phyloP scores from a whole-genome alignment of 139 green algal genomes.

The Chlamydomonas sp. region DNA sequence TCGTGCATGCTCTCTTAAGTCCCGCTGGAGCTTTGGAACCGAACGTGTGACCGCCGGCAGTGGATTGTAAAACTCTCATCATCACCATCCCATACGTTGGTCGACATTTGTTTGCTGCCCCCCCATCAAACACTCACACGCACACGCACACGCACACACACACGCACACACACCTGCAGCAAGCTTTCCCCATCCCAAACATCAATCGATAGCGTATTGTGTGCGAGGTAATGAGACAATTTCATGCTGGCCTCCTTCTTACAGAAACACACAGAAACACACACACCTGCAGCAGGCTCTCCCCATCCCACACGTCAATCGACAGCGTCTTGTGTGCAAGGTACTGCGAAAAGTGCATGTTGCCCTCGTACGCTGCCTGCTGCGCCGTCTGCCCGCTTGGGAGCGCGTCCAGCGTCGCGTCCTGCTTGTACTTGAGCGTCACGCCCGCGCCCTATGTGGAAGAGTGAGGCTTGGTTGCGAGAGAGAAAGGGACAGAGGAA shows the following conservation, averaged over 20 bases:
- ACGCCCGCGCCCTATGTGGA: slow-evolving; percentile 13
- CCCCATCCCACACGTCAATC: slow-evolving; percentile 63
- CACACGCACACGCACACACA: slow-evolving; percentile 1
- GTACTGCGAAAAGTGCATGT: slow-evolving; percentile 49
- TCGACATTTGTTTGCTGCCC: background rate
- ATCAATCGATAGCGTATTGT: slow-evolving; percentile 45
- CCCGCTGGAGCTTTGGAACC: too few relatives aligned
- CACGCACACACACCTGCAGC: slow-evolving; percentile 38
- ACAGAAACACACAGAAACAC: background rate
- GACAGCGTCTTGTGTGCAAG: slow-evolving; percentile 35
- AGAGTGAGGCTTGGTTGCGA: too few relatives aligned
- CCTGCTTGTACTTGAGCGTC: slow-evolving; percentile 23
- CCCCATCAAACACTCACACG: background rate
- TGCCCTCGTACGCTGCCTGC: slow-evolving; percentile 30
- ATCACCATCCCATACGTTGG: too few relatives aligned
- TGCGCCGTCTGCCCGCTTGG: slow-evolving; percentile 21
- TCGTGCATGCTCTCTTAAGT: too few relatives aligned
- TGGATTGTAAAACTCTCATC: too few relatives aligned
- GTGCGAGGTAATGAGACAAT: slow-evolving; percentile 48
- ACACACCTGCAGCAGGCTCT: slow-evolving; percentile 52
- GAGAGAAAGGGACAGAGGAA: too few relatives aligned
- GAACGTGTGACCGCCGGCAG: too few relatives aligned
- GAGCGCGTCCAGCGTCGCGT: slow-evolving; percentile 32
- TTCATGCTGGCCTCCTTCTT: background rate
- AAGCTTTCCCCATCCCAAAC: slow-evolving; percentile 62